Base-by-base conservation (phyloP, 208 protist species). In the Strigomonas culicis region DNA sequence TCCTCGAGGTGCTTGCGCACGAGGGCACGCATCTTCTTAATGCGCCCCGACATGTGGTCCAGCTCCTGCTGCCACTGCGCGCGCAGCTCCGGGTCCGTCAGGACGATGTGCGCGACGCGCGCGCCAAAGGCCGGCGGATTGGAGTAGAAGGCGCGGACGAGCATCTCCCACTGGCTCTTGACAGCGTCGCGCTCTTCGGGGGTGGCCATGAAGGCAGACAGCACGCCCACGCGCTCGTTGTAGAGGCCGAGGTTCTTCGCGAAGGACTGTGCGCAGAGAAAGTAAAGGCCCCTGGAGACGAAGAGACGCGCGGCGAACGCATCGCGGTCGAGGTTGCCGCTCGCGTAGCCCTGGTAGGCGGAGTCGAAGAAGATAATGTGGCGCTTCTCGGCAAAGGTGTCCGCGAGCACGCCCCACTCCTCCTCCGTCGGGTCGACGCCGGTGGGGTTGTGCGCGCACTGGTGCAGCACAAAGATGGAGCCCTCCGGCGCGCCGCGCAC, bases 181-280 rank as follows among this genome's bases (percentile, higher is more conserved):
- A 90, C 85, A 19, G 75, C 47, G 17, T 96, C 68, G 32, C 68
- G 72, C 46, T 55, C 64, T 25, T 68, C 73, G 24, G 79, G 75
- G 39, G 93, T 66, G n/a, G 79, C 68, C n/a, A 68, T 47, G 36
- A 82, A 68, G 13, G 99, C 75, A 34, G 77, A 90, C 15, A 99
- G 74, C 1, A 74, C 72, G 24, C 98, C 98, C 8, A 97, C 78
- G 44, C 98, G 84, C 68, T 99, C 97, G 57, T 79, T 92, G 74
- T 99, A 99, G 0, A 99, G 75, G 46, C 98, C 98, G 74, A 99
- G 96, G 79, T 99, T 99, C 84, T 99, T 99, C 25, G 97, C 87
- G 77, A 97, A 99, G 8, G 96, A 98, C 85, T 99, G 97, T 27
- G 84, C 75, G 11, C 96, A 67, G 0, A 96, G 7, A 17, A 98